These are phyloP conservation scores for Ettlia oleoabundans DNA, from an alignment of 139 green algal genomes.

Conservation along the genomic window DNA sequence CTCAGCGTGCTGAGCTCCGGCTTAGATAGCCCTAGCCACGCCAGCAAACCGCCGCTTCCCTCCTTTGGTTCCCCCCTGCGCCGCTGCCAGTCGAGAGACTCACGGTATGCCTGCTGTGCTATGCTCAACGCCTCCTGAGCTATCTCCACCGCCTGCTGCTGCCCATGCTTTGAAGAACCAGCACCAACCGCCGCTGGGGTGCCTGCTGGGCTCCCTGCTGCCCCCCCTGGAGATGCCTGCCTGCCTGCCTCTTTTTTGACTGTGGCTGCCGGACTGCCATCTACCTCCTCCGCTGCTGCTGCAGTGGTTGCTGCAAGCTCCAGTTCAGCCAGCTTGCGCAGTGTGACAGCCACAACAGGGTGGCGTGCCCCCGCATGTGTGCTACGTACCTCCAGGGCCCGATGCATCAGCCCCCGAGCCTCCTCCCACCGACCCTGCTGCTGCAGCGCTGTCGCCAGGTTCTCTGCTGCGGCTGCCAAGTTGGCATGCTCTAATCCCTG, in stretches of 20 bases:
- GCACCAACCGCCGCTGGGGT: too few species aligned
- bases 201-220: conserved; percentile 1
- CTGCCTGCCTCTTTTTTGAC: too few species aligned
- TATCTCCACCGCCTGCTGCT: conserved; percentile 44
- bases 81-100: conserved; percentile 19
- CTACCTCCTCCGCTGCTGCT: conserved; percentile 13
- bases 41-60: conserved; percentile 9
- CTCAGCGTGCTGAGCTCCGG: conserved; percentile 22
- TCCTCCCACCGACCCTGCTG: conserved; percentile 18
- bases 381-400: conserved; percentile 15
- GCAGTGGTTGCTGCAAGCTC: conserved; percentile 24
- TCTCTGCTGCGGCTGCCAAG: conserved; percentile 13
- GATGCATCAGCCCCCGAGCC: conserved; percentile 30
- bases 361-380: conserved; percentile 17
- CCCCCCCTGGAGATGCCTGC: conserved; percentile 8
- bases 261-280: neutral
- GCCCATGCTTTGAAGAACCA: neutral
- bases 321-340: conserved; percentile 46
- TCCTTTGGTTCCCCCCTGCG: neutral
- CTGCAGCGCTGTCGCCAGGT: conserved; percentile 30
- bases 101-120: conserved; percentile 25
- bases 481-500: conserved; percentile 45
- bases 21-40: conserved; percentile 25
- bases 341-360: conserved; percentile 24
- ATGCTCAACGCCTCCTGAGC: conserved; percentile 46